phyloP scores from a whole-genome alignment of 2,329 filamentous ascomycete species.

The Colletotrichum cereale region DNA sequence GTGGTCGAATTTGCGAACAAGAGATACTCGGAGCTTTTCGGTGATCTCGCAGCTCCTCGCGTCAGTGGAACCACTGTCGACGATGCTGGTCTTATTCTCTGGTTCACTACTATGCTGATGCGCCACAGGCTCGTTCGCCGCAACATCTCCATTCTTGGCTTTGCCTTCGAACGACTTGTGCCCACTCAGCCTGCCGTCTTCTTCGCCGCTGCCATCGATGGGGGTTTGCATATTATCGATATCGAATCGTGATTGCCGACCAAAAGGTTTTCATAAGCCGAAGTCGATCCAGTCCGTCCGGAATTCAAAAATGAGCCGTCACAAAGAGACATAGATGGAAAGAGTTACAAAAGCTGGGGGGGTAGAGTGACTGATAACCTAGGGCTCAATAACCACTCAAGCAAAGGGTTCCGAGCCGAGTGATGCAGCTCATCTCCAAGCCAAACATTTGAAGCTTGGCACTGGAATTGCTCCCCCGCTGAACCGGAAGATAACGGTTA shows the following conservation, averaged over 20 bases:
- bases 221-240: not conserved
- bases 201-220: not conserved
- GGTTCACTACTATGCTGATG: not conserved
- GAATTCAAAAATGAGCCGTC: not conserved
- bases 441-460: not conserved
- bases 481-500: not conserved
- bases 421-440: not conserved
- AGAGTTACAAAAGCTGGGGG: not conserved
- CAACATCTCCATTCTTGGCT: not conserved
- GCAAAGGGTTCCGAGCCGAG: not conserved
- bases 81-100: not conserved
- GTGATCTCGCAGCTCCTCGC: not conserved
- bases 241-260: not conserved
- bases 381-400: not conserved
- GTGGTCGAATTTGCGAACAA: conserved; percentile 38
- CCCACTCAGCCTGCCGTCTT: not conserved
- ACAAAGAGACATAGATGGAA: not conserved
- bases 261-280: not conserved
- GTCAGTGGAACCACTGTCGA: not conserved
- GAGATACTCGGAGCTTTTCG: not conserved
- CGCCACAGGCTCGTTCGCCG: not conserved
- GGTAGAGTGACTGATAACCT: not conserved
- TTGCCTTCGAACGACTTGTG: not conserved
- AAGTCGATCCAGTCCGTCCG: not conserved
- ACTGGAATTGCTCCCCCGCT: not conserved